phyloP scores from a whole-genome alignment of 345 rosid genomes.

The Populus simonii region DNA sequence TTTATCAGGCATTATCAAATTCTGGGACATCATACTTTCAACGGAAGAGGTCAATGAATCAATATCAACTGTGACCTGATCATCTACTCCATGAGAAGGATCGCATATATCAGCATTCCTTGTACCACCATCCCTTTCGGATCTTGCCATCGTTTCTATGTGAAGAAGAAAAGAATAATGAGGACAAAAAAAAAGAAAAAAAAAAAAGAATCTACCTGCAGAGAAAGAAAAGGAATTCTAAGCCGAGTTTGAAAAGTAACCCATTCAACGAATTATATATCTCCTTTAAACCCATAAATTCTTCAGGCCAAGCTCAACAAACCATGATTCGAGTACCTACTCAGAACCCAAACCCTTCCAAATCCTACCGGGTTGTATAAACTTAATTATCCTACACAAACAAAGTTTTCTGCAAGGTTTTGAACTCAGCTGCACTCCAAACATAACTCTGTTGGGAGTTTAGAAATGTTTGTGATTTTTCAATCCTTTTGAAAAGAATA shows the following conservation, averaged over 20 bases:
- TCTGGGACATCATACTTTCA: background rate
- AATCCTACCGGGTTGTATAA: no score
- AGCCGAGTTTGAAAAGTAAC: background rate
- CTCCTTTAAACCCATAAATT: background rate
- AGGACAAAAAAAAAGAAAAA: background rate
- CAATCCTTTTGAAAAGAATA: no score
- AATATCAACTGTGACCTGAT: background rate
- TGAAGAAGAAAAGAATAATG: conserved; percentile 18
- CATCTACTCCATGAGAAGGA: background rate
- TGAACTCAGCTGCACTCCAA: no score
- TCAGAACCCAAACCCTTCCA: background rate
- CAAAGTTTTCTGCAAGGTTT: no score
- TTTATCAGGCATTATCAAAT: conserved; percentile 1
- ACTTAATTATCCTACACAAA: no score
- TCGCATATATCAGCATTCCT: no score
- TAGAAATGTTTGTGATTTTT: no score
- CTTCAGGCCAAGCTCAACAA: background rate
- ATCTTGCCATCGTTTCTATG: background rate
- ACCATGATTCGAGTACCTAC: background rate
- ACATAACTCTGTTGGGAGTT: no score
- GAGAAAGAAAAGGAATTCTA: background rate
- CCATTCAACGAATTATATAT: background rate
- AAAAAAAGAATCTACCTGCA: no score
- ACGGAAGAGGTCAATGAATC: conserved; percentile 9
- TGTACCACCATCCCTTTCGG: background rate